Base-by-base conservation (phyloP, 1,139 yeast species). In the Ogataea hybrid region DNA sequence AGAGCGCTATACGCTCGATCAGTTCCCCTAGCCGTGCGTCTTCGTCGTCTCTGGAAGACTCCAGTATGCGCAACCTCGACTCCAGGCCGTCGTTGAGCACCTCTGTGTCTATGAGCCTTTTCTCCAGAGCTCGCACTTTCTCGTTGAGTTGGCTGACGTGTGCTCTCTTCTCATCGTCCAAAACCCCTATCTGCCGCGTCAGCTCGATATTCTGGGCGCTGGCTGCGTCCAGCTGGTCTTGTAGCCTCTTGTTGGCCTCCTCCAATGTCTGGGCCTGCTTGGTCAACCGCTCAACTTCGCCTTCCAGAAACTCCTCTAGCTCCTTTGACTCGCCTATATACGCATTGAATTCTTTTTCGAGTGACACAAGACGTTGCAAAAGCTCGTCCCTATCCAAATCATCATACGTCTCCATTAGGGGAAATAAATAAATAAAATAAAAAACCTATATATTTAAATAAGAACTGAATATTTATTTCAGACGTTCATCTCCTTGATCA, bases 261-360 rank as follows among this genome's bases (percentile, higher is more conserved):
- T 21, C 22, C 5, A 32, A 16, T 15, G 21, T 15, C 14, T 34
- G 22, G 9, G 30, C 36, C 22, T 28, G 35, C n/a, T 22, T 11
- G 16, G 23, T 31, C 27, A 37, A 21, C 28, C 42, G 32, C 10
- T 52, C 43, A 10, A 54, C 20, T 29, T 58, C 61, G 6, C 49
- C 25, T 22, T 57, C 58, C 17, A 58, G 35, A 23, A 54, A 46
- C 7, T 51, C 57, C 35, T 58, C 61, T 14, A 58, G 48, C 25
- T 57, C 55, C 20, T 46, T 46, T 6, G 61, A 53, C 10, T 58
- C 58, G 3, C 37, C 16, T 6, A 51, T 41, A 20, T 47, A 57
- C 5, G 38, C 42, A 11, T 34, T 41, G 28, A 56, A 56, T 25
- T 55, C 57, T 6, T 37, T 23, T 27, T 58, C 58, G 18, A 56